phyloP scores from a whole-genome alignment of 495 filamentous ascomycete genomes.

The Astrothelium subdiscretum region DNA sequence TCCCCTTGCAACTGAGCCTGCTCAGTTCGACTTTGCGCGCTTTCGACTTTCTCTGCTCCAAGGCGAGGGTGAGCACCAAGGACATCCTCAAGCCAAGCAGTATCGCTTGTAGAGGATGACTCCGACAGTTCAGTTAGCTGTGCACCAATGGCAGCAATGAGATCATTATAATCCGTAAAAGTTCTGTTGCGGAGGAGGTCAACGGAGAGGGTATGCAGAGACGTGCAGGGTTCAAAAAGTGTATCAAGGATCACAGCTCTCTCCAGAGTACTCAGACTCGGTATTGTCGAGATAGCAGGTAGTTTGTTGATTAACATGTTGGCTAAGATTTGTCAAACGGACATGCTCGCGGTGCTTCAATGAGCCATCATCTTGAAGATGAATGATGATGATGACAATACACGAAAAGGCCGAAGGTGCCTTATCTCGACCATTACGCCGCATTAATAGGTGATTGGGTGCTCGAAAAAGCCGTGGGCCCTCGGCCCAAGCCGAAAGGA shows the following conservation, averaged over 20 bases:
- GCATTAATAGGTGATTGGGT: no score
- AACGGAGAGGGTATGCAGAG: slow-evolving; percentile 60
- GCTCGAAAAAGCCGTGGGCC: no score
- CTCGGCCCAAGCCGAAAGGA: not conserved
- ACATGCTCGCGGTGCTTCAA: not conserved
- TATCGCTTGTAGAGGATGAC: slow-evolving; percentile 41
- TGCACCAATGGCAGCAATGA: slow-evolving; percentile 46
- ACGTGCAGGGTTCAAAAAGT: slow-evolving; percentile 76
- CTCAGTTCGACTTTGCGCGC: slow-evolving; percentile 63
- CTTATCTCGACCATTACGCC: no score
- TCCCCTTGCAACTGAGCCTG: slow-evolving; percentile 58
- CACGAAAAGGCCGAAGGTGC: not conserved
- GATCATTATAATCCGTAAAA: slow-evolving; percentile 49
- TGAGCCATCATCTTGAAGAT: not conserved
- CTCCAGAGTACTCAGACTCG: slow-evolving; percentile 42
- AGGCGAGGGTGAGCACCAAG: slow-evolving; percentile 81
- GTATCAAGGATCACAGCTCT: slow-evolving; percentile 58
- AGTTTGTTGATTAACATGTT: slow-evolving; percentile 21
- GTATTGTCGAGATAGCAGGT: slow-evolving; percentile 40
- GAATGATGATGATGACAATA: not conserved
- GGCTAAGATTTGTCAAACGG: not conserved
- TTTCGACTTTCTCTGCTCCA: slow-evolving; percentile 67
- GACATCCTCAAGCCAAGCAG: slow-evolving; percentile 52
- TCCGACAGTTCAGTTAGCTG: slow-evolving; percentile 44
- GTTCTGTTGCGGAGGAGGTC: slow-evolving; percentile 50